These are phyloP conservation scores for Apiotrichum montevideense DNA, from an alignment of 1,284 basidiomycete species.

Conservation along the genomic window DNA sequence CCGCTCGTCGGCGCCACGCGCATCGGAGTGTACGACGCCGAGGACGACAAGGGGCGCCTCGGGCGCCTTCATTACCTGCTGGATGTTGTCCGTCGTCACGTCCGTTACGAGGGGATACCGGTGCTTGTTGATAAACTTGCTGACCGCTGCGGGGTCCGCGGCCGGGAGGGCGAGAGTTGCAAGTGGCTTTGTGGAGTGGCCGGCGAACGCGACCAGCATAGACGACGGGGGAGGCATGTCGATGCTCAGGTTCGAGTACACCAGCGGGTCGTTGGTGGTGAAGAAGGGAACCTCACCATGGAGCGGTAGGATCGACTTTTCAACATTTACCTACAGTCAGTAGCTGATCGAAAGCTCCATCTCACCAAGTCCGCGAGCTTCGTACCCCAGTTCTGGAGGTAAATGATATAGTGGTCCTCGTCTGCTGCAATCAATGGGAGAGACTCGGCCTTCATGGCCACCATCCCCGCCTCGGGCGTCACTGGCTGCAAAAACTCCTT, in stretches of 20 bases:
- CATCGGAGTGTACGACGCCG: slow-evolving; percentile 47
- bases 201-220: slow-evolving; percentile 68
- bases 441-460: slow-evolving; percentile 46
- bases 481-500: slow-evolving; percentile 56
- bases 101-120: slow-evolving; percentile 65
- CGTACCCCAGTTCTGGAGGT: slow-evolving; percentile 56
- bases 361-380: slow-evolving; percentile 43
- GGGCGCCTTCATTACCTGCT: slow-evolving; percentile 60
- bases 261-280: slow-evolving; percentile 48
- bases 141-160: slow-evolving; percentile 21
- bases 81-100: slow-evolving; percentile 67
- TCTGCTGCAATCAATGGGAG: slow-evolving; percentile 54
- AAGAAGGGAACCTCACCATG: slow-evolving; percentile 66
- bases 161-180: slow-evolving; percentile 37
- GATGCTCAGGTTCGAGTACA: slow-evolving; percentile 52
- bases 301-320: slow-evolving; percentile 54
- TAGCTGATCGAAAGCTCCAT: not conserved
- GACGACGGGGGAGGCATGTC: slow-evolving; percentile 51
- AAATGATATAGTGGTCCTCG: slow-evolving; percentile 65
- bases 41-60: slow-evolving; percentile 70
- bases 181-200: slow-evolving; percentile 47
- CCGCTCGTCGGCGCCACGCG: slow-evolving; percentile 47
- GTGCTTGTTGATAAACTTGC: slow-evolving; percentile 58
- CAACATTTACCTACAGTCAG: slow-evolving; percentile 34
- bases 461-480: slow-evolving; percentile 48